A percentile compares a stretch with the other conserved stretches of the same genome.
Evolutionary conservation across 345 rosid species (phyloP).

Genomic region (Erodium maritimum): DNA sequence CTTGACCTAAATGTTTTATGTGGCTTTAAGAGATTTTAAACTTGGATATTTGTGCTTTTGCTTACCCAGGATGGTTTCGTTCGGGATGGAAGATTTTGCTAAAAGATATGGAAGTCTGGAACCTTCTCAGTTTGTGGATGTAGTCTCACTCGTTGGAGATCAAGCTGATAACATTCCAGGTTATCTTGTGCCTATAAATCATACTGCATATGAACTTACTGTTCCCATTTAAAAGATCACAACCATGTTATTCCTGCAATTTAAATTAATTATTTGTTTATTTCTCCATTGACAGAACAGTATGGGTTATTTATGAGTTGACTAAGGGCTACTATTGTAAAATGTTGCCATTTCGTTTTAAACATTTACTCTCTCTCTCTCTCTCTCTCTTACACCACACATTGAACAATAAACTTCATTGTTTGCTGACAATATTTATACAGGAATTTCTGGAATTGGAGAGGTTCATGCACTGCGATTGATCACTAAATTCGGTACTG

Average conservation of each 20-base stretch:
- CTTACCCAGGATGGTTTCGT: conserved; percentile 76
- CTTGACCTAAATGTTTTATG: background rate
- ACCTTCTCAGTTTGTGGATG: conserved; percentile 86
- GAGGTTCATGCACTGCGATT: conserved; percentile 61
- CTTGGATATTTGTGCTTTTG: conserved; percentile 13
- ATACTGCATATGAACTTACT: background rate
- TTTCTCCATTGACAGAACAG: background rate
- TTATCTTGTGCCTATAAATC: conserved; percentile 4
- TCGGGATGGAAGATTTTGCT: conserved; percentile 88
- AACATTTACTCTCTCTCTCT: background rate
- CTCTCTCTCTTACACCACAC: too few relatives aligned
- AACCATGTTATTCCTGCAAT: background rate
- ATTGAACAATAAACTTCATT: background rate
- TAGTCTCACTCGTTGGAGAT: conserved; percentile 77
- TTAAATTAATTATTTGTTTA: background rate
- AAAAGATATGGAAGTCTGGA: conserved; percentile 53
- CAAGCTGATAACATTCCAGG: conserved; percentile 87
- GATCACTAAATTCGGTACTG: conserved; percentile 65
- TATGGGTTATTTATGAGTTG: background rate
- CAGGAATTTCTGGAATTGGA: conserved; percentile 91
- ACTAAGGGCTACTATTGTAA: background rate
- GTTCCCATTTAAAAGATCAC: background rate
- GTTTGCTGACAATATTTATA: conserved; percentile 16
- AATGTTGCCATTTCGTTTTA: background rate
- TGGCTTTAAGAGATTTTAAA: background rate